A percentile compares a stretch with the other conserved stretches of the same genome.
These are phyloP conservation scores for Fusarium sp. DNA, from an alignment of 2,329 filamentous ascomycete genomes.

Conservation along the genomic window DNA sequence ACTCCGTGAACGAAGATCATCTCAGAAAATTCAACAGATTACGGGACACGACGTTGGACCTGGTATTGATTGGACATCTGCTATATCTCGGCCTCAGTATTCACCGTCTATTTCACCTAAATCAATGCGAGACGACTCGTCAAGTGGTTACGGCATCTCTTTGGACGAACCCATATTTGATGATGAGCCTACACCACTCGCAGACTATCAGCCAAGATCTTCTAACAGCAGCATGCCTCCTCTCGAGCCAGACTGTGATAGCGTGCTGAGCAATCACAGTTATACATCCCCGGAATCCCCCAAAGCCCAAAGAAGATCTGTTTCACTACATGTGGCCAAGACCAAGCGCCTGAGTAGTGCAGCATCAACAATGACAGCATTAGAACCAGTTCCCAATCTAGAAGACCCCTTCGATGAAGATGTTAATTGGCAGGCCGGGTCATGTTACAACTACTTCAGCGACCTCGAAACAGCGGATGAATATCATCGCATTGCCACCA, in stretches of 20 bases:
- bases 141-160: slow-evolving; percentile 36
- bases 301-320: slow-evolving; percentile 9
- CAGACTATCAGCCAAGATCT: slow-evolving; percentile 26
- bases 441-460: slow-evolving; percentile 41
- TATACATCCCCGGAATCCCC: slow-evolving; percentile 33
- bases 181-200: slow-evolving; percentile 24
- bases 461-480: slow-evolving; percentile 46
- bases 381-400: slow-evolving; percentile 11
- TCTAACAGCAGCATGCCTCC: slow-evolving; percentile 36
- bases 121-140: slow-evolving; percentile 35
- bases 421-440: slow-evolving; percentile 21
- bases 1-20: slow-evolving; percentile 42
- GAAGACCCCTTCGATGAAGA: slow-evolving; percentile 26
- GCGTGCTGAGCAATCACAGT: slow-evolving; percentile 37
- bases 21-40: slow-evolving; percentile 53
- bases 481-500: slow-evolving; percentile 48
- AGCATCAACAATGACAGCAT: neutral
- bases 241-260: slow-evolving; percentile 39
- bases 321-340: slow-evolving; percentile 26
- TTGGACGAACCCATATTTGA: slow-evolving; percentile 36
- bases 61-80: slow-evolving; percentile 25
- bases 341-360: slow-evolving; percentile 23
- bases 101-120: slow-evolving; percentile 33
- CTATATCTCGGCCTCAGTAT: slow-evolving; percentile 8
- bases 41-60: slow-evolving; percentile 52